phyloP scores from a whole-genome alignment of 1,284 basidiomycete genomes.

The Lentinula novae-zelandiae region DNA sequence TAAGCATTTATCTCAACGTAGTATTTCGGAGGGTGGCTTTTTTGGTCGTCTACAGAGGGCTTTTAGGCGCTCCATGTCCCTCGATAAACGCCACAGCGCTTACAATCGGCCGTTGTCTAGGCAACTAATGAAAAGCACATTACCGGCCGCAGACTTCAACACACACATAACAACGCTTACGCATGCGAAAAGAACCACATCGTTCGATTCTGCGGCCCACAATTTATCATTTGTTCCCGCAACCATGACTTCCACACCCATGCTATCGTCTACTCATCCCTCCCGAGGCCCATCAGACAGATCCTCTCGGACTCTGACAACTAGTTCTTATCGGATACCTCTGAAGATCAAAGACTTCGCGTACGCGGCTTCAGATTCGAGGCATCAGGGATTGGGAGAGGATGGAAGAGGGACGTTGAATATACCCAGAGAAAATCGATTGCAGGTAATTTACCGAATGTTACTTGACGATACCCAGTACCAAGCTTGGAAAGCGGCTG shows the following conservation, averaged over 20 bases:
- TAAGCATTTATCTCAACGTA: neutral
- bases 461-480: conserved; percentile 7
- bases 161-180: neutral
- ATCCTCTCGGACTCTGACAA: conserved; percentile 17
- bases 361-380: neutral
- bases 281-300: conserved; percentile 13
- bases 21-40: neutral
- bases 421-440: conserved; percentile 7
- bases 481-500: conserved; percentile 5
- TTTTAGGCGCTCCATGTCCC: neutral
- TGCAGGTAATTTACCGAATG: neutral
- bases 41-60: neutral
- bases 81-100: neutral
- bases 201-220: neutral
- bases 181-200: neutral
- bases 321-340: conserved; percentile 18
- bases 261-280: neutral
- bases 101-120: neutral
- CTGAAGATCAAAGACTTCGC: conserved; percentile 11
- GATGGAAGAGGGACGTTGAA: conserved; percentile 2
- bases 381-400: conserved; percentile 4
- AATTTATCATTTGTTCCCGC: neutral
- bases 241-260: neutral
- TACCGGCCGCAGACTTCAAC: neutral
- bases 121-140: neutral